A percentile compares a stretch with the other conserved stretches of the same genome.
Evolutionary conservation across 1,139 yeast species (phyloP).

Genomic region (Sporopachydermia cereana): DNA sequence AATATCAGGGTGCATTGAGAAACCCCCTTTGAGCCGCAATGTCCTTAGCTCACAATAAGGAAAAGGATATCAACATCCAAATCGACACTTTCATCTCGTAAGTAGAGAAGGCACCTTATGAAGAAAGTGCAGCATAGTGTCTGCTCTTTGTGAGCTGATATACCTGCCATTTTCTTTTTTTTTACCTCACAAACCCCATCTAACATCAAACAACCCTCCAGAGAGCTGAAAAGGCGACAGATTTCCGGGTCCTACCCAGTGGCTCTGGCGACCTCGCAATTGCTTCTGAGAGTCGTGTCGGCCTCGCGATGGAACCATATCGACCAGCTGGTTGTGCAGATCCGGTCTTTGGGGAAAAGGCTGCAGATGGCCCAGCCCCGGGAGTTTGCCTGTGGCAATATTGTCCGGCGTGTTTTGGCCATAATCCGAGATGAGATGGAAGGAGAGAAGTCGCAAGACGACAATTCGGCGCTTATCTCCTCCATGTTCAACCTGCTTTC

Average conservation of each 20-base stretch:
- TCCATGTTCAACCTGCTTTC: conserved; percentile 84
- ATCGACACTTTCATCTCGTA: conserved; percentile 22
- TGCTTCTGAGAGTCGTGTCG: conserved; percentile 79
- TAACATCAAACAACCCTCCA: conserved; percentile 12
- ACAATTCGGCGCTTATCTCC: conserved; percentile 46
- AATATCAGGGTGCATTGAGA: no score
- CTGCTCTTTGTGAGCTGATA: conserved; percentile 7
- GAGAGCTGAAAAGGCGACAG: conserved; percentile 58
- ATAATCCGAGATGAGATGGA: conserved; percentile 59
- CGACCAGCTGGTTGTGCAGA: conserved; percentile 56
- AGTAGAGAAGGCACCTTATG: conserved; percentile 8
- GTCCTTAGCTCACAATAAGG: conserved; percentile 4
- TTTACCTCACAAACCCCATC: neutral
- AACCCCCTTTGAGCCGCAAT: neutral
- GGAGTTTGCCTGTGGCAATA: conserved; percentile 82
- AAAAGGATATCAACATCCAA: conserved; percentile 17
- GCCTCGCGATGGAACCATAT: conserved; percentile 80
- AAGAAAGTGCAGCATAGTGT: conserved; percentile 7
- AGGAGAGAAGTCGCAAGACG: conserved; percentile 7
- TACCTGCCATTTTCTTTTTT: neutral
- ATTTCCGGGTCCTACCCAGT: conserved; percentile 61
- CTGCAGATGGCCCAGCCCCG: conserved; percentile 31
- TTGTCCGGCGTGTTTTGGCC: conserved; percentile 81
- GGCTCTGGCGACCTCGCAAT: conserved; percentile 79
- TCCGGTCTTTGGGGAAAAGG: conserved; percentile 36